phyloP scores from a whole-genome alignment of 768 basidiomycete genomes.

The Cystobasidium ongulense region DNA sequence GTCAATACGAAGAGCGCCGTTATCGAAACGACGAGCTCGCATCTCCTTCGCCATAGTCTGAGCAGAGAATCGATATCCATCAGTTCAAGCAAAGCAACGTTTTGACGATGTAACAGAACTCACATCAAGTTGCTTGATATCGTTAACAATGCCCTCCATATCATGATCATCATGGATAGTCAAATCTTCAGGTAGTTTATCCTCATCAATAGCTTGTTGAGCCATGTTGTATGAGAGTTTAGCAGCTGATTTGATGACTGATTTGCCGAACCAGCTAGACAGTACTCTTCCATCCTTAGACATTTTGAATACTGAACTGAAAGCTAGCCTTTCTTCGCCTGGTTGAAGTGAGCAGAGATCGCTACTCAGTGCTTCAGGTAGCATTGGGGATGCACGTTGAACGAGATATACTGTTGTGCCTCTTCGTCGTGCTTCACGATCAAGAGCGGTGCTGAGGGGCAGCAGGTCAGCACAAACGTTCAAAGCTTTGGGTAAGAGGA shows the following conservation, averaged over 20 bases:
- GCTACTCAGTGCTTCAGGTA: slow-evolving; percentile 86
- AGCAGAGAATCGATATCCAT: background rate
- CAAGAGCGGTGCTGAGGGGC: slow-evolving; percentile 66
- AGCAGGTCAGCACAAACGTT: background rate
- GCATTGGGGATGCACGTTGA: slow-evolving; percentile 92
- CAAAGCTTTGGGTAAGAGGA: background rate
- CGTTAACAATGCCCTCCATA: slow-evolving; percentile 59
- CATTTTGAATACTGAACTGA: slow-evolving; percentile 81
- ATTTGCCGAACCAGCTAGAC: slow-evolving; percentile 88
- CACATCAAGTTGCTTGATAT: slow-evolving; percentile 61
- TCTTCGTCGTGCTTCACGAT: slow-evolving; percentile 93
- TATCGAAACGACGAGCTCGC: slow-evolving; percentile 63
- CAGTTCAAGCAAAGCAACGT: background rate
- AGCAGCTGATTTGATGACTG: slow-evolving; percentile 82
- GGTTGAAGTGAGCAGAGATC: slow-evolving; percentile 85
- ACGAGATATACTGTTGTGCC: slow-evolving; percentile 89
- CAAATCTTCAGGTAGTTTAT: slow-evolving; percentile 51
- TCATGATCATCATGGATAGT: slow-evolving; percentile 56
- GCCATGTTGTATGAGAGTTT: slow-evolving; percentile 76
- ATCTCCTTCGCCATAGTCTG: slow-evolving; percentile 62
- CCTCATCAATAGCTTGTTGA: slow-evolving; percentile 72
- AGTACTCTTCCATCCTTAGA: slow-evolving; percentile 69
- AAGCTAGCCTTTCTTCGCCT: slow-evolving; percentile 78
- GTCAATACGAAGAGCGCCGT: slow-evolving; percentile 66
- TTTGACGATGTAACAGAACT: background rate